Evolutionary conservation across 140 eudicot genomes (phyloP), one percentile per base, ranked within the genome.

Genomic region (Cichorium intybus): DNA sequence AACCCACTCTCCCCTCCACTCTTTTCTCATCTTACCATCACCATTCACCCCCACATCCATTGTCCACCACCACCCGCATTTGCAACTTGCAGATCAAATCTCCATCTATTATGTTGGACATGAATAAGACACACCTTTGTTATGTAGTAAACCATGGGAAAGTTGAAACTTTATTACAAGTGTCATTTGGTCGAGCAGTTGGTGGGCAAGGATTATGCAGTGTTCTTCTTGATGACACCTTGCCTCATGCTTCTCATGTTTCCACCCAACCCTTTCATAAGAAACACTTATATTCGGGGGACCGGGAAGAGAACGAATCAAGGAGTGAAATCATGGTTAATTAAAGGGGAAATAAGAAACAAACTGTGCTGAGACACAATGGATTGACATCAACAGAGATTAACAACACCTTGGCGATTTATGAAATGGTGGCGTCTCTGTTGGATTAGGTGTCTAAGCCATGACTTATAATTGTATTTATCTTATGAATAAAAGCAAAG

Each of bases 391-490:
- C 75, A 21, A 62, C 64, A 17, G 89, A 78, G 3, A 76, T 59
- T 65, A 85, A 64, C 22, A 92, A 87, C 96, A 92, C 85, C 83
- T 81, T 92, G 11, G 98, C 98, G 17, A 92, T 82, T 81, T 92
- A 95, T 1, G 83, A 60, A 61, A 92, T 34, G 10, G 98, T 96
- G 6, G 85, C 75, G n/a, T n/a, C n/a, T n/a, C n/a, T n/a, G n/a
- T n/a, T n/a, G n/a, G n/a, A n/a, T n/a, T n/a, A n/a, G n/a, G n/a
- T n/a, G n/a, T n/a, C n/a, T n/a, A n/a, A n/a, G n/a, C n/a, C n/a
- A n/a, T n/a, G n/a, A n/a, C n/a, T n/a, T n/a, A n/a, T n/a, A n/a
- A n/a, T n/a, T n/a, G n/a, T n/a, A n/a, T n/a, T n/a, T n/a, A n/a
- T n/a, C n/a, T n/a, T n/a, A n/a, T n/a, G n/a, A n/a, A n/a, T n/a